Evolutionary conservation across 75 land plant species (phyloP).

Genomic region (Adiantum capillusveneris): DNA sequence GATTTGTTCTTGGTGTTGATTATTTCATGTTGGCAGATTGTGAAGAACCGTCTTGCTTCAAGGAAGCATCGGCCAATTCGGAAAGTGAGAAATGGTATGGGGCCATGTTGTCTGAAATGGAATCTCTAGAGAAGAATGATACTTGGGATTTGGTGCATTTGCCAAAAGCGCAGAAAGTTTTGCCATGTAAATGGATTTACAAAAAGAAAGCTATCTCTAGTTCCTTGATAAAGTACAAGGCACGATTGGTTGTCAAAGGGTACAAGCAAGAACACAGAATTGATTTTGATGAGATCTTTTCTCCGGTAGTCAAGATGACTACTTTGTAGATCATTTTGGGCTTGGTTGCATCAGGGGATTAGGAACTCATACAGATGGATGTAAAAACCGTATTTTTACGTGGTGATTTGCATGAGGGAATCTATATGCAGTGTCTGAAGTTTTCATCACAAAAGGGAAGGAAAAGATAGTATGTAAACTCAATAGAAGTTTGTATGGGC

Average conservation of each 20-base stretch:
- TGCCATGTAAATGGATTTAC: slow-evolving; percentile 1
- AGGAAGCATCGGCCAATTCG: no score
- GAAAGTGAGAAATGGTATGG: no score
- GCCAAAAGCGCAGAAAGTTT: neutral
- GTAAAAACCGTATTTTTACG: slow-evolving; percentile 13
- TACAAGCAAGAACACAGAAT: neutral
- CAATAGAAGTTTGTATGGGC: slow-evolving; percentile 13
- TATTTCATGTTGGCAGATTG: no score
- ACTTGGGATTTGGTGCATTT: slow-evolving; percentile 4
- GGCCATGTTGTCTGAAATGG: no score
- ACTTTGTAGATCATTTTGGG: neutral
- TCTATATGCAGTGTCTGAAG: slow-evolving; percentile 11
- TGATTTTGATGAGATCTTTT: slow-evolving; percentile 4
- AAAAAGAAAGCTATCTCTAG: neutral
- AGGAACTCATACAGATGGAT: slow-evolving; percentile 7
- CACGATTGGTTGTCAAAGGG: neutral
- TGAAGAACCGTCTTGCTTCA: no score
- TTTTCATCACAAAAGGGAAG: neutral
- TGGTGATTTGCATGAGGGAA: slow-evolving; percentile 7
- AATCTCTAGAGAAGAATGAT: no score
- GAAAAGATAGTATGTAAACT: slow-evolving; percentile 13
- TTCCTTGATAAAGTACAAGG: neutral
- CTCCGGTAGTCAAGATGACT: neutral
- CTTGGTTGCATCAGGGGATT: neutral
- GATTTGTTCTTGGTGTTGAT: no score